A percentile compares a stretch with the other conserved stretches of the same genome.
Conservation (phyloP, 139 green algal genomes). For the Zygnema circumcarinatum region DNA sequence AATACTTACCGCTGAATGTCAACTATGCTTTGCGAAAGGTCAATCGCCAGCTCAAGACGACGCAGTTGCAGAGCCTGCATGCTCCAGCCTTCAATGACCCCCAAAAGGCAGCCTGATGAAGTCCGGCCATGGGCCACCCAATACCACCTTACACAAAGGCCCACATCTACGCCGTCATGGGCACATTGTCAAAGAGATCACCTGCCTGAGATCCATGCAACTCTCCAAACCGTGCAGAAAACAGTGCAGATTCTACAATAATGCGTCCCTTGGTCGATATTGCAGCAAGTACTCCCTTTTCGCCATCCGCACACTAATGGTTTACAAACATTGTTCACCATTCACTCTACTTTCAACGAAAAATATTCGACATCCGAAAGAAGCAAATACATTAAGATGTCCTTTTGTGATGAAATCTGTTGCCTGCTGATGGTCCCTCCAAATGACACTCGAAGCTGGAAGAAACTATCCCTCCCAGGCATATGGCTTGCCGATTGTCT, state of each 20-base stretch:
- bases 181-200: background rate
- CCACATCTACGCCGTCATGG: background rate
- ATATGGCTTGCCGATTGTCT: too few species aligned
- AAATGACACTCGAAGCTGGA: too few species aligned
- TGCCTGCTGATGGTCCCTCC: too few species aligned
- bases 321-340: too few species aligned
- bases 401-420: too few species aligned
- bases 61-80: slow-evolving; percentile 6
- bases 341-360: too few species aligned
- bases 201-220: background rate
- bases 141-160: background rate
- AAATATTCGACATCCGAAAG: too few species aligned
- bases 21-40: slow-evolving; percentile 3
- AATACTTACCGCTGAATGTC: background rate
- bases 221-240: background rate
- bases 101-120: background rate
- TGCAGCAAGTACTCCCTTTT: too few species aligned
- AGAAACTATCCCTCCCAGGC: too few species aligned
- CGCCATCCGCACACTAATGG: too few species aligned
- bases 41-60: background rate
- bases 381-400: too few species aligned
- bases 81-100: slow-evolving; percentile 6
- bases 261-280: too few species aligned
- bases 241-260: background rate
- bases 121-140: background rate